These are phyloP conservation scores for Erysiphe pulchra DNA, from an alignment of 2,329 filamentous ascomycete genomes.

Conservation along the genomic window DNA sequence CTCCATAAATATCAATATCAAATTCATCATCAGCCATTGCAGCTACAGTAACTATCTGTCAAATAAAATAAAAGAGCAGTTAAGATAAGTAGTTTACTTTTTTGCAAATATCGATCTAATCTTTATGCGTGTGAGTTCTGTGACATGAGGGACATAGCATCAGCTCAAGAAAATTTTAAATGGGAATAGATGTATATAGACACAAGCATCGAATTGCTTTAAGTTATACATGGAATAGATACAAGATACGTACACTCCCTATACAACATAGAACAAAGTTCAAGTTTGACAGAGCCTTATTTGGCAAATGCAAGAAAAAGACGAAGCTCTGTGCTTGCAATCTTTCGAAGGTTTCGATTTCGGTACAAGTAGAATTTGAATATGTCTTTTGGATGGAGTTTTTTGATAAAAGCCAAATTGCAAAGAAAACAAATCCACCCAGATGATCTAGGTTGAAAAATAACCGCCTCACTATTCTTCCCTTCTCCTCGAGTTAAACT, in stretches of 20 bases:
- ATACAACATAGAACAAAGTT: conserved; percentile 12
- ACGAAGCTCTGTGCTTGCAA: conserved; percentile 40
- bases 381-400: conserved; percentile 5
- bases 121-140: conserved; percentile 8
- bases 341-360: conserved; percentile 12
- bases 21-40: conserved; percentile 44
- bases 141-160: conserved; percentile 9
- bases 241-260: conserved; percentile 15
- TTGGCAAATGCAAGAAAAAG: conserved; percentile 18
- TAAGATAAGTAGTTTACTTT: background rate
- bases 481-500: background rate
- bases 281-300: conserved; percentile 12
- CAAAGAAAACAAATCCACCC: conserved; percentile 7
- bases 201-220: conserved; percentile 5
- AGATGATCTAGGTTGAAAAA: conserved; percentile 6
- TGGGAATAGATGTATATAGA: conserved; percentile 2
- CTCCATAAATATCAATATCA: conserved; percentile 48
- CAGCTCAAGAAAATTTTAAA: conserved; percentile 13
- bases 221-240: conserved; percentile 15
- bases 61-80: background rate
- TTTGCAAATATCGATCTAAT: background rate
- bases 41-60: conserved; percentile 3
- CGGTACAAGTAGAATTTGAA: conserved; percentile 9
- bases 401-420: conserved; percentile 3
- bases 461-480: background rate